Percentiles rank a stretch among this genome's conserved stretches.
Conservation (phyloP, 495 filamentous ascomycete genomes). For the Staphylotrichum longicolle region DNA sequence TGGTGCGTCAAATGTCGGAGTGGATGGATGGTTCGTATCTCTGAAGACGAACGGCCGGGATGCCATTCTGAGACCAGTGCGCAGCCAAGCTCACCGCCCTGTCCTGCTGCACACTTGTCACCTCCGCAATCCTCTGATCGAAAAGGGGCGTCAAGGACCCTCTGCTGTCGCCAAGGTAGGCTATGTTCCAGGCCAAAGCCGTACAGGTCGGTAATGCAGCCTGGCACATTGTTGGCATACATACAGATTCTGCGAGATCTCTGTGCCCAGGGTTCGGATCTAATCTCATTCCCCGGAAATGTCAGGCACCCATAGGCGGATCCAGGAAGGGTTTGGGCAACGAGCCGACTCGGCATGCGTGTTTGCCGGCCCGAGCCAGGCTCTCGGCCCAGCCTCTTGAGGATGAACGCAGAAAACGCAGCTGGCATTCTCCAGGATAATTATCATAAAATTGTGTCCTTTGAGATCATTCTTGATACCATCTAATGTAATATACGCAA, state of each 20-base stretch:
- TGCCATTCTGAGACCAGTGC: conserved; percentile 2
- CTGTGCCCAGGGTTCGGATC: neutral
- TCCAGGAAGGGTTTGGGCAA: neutral
- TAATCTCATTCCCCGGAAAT: neutral
- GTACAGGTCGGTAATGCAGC: neutral
- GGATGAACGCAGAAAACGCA: too few relatives aligned
- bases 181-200: too few relatives aligned
- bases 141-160: too few relatives aligned
- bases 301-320: neutral
- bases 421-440: too few relatives aligned
- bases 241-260: neutral
- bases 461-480: too few relatives aligned
- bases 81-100: neutral
- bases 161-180: neutral
- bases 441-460: too few relatives aligned
- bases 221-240: neutral
- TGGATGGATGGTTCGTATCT: neutral
- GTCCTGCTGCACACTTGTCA: neutral
- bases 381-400: neutral
- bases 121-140: neutral
- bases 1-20: neutral
- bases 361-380: neutral
- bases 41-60: neutral
- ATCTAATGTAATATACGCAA: too few relatives aligned
- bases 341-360: conserved; percentile 6